phyloP scores from a whole-genome alignment of 2,329 filamentous ascomycete species.

The Orbilia quercus region DNA sequence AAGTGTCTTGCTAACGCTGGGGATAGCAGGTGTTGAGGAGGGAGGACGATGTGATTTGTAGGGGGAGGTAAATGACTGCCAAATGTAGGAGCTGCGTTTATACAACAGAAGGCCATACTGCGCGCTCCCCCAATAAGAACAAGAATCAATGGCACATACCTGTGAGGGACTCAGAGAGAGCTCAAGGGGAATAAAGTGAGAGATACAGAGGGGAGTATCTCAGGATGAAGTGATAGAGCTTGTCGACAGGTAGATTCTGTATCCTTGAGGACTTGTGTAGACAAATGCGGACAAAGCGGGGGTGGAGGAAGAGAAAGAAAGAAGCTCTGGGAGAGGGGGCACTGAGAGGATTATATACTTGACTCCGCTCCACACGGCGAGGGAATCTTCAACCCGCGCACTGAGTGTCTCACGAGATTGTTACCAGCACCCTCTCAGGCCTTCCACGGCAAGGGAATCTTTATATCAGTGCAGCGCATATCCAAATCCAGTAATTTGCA shows the following conservation, averaged over 20 bases:
- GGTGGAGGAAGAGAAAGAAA: neutral
- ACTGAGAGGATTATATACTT: too few species aligned
- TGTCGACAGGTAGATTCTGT: too few species aligned
- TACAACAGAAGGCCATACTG: neutral
- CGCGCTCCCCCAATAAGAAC: neutral
- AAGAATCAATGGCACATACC: constrained; percentile 12
- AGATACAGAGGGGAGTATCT: too few species aligned
- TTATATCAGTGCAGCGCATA: constrained; percentile 33
- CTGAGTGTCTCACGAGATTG: too few species aligned
- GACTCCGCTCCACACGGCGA: too few species aligned
- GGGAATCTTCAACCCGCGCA: too few species aligned
- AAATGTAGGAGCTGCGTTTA: too few species aligned
- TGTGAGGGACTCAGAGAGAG: constrained; percentile 10
- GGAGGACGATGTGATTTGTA: neutral
- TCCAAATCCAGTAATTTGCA: constrained; percentile 41
- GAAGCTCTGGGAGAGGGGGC: neutral
- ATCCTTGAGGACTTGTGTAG: too few species aligned
- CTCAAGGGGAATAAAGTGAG: neutral
- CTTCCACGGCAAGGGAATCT: constrained; percentile 19
- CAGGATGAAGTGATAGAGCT: too few species aligned
- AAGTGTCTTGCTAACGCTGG: neutral
- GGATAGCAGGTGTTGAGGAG: neutral
- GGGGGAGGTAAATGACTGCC: too few species aligned
- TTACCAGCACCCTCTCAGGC: too few species aligned
- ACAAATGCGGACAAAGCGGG: too few species aligned